Conservation (phyloP, 495 filamentous ascomycete species). For the Venustampulla echinocandica region DNA sequence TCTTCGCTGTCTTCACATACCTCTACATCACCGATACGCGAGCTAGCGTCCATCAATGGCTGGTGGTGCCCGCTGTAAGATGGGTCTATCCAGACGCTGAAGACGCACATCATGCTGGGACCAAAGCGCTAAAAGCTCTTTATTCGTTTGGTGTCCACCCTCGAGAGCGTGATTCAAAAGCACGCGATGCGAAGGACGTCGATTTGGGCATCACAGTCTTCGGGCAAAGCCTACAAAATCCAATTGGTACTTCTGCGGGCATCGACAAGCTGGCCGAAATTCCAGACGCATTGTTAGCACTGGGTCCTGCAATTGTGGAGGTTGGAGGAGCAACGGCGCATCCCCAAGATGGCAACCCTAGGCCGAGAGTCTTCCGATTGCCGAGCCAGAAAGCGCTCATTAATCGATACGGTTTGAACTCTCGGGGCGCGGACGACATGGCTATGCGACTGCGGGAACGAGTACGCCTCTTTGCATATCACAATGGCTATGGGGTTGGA, state of each 20-base stretch:
- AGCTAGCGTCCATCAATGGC: slow-evolving; percentile 72
- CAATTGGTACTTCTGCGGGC: slow-evolving; percentile 85
- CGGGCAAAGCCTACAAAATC: slow-evolving; percentile 68
- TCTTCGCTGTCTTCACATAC: slow-evolving; percentile 48
- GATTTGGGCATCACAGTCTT: slow-evolving; percentile 54
- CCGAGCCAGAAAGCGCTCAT: slow-evolving; percentile 75
- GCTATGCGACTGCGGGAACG: slow-evolving; percentile 70
- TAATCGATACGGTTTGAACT: slow-evolving; percentile 94
- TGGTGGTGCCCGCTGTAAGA: slow-evolving; percentile 67
- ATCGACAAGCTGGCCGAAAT: slow-evolving; percentile 91
- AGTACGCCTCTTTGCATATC: slow-evolving; percentile 65
- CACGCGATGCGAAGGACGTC: slow-evolving; percentile 7
- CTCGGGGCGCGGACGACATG: slow-evolving; percentile 77
- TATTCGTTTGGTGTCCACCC: slow-evolving; percentile 60
- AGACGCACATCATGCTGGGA: slow-evolving; percentile 77
- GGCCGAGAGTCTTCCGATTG: slow-evolving; percentile 80
- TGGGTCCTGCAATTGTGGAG: slow-evolving; percentile 79
- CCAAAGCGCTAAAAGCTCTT: slow-evolving; percentile 56
- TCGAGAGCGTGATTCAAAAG: slow-evolving; percentile 51
- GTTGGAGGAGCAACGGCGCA: slow-evolving; percentile 82
- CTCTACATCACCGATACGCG: slow-evolving; percentile 86
- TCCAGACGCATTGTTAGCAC: slow-evolving; percentile 67
- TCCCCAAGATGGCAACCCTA: slow-evolving; percentile 78
- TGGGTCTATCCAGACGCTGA: slow-evolving; percentile 73
- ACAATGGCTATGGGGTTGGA: slow-evolving; percentile 53